These are phyloP conservation scores for Ormosia emarginata DNA, from an alignment of 306 rosid genomes.

Conservation along the genomic window DNA sequence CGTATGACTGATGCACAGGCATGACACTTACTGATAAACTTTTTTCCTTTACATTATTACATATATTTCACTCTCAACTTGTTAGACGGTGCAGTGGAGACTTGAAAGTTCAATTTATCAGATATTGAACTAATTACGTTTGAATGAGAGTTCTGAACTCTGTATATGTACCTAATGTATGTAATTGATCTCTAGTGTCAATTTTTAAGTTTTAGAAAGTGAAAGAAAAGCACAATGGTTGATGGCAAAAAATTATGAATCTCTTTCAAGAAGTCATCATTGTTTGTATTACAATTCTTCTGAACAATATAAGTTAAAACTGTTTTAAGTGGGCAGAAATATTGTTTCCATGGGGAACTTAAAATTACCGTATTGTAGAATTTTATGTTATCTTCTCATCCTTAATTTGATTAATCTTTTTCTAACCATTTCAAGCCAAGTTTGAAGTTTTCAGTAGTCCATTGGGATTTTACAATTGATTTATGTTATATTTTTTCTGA, in stretches of 20 bases:
- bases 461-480: background rate
- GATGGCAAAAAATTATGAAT: background rate
- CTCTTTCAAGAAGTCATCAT: background rate
- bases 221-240: background rate
- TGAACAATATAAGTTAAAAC: slow-evolving; percentile 10
- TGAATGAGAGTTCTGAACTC: background rate
- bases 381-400: background rate
- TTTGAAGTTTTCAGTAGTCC: background rate
- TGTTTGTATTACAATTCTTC: background rate
- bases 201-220: background rate
- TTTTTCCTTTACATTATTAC: background rate
- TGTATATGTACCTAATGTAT: background rate
- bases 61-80: slow-evolving; percentile 3
- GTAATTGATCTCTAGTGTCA: background rate
- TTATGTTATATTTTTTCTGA: background rate
- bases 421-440: background rate
- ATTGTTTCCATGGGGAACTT: background rate
- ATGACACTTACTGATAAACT: slow-evolving; percentile 20
- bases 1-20: slow-evolving; percentile 92
- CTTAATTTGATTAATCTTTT: background rate
- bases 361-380: background rate
- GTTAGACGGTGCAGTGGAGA: background rate
- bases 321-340: background rate
- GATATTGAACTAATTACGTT: background rate
- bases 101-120: slow-evolving; percentile 2